Evolutionary conservation across 805 yeast genomes (phyloP).

Genomic region (Zygoascus tannicola): DNA sequence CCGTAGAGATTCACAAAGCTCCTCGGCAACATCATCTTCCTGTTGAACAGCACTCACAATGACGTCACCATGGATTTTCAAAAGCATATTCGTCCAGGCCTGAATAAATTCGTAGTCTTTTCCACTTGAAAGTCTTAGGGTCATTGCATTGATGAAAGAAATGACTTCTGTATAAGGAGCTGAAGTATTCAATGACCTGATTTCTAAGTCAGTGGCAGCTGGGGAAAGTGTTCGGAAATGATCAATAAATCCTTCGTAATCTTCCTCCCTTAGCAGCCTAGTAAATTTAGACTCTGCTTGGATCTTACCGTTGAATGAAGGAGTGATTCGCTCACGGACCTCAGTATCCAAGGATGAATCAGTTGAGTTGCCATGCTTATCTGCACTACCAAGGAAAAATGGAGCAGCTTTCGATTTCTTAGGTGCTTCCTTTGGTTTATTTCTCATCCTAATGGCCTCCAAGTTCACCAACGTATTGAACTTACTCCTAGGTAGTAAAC

Average conservation of each 20-base stretch:
- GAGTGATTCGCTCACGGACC: conserved; percentile 6
- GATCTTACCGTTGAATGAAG: conserved; percentile 3
- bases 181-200: conserved; percentile 57
- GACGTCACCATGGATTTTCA: conserved; percentile 77
- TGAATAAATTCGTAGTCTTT: conserved; percentile 67
- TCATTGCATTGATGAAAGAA: conserved; percentile 58
- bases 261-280: conserved; percentile 48
- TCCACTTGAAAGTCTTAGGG: conserved; percentile 46
- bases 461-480: conserved; percentile 70
- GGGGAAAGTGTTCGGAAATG: conserved; percentile 59
- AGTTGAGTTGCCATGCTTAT: conserved; percentile 28
- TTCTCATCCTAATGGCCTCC: conserved; percentile 76
- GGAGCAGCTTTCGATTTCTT: conserved; percentile 74
- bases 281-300: conserved; percentile 52
- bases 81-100: conserved; percentile 67
- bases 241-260: conserved; percentile 44
- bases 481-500: conserved; percentile 67
- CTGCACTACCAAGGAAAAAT: conserved; percentile 70
- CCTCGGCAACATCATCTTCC: conserved; percentile 22
- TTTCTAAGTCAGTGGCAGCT: conserved; percentile 72
- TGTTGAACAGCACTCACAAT: conserved; percentile 29
- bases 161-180: conserved; percentile 62
- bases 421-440: conserved; percentile 83
- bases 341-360: conserved; percentile 18
- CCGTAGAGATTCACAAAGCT: conserved; percentile 25